A percentile compares a stretch with the other conserved stretches of the same genome.
Conservation (phyloP, 345 rosid genomes). For the Pugionium dolabratum region DNA sequence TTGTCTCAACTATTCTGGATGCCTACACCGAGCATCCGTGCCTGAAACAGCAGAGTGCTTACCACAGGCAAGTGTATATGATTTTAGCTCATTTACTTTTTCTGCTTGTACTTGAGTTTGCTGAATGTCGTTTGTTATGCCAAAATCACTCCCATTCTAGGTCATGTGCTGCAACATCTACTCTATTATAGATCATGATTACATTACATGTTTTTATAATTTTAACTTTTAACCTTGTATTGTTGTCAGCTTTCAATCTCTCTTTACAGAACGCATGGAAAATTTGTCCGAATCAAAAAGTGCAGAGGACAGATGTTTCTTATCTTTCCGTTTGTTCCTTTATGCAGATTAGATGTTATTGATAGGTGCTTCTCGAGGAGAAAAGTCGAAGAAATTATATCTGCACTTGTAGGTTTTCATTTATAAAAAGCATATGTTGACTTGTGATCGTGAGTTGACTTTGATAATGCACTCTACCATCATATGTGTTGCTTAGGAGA, state of each 20-base stretch:
- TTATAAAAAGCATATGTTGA: background rate
- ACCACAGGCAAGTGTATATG: slow-evolving; percentile 50
- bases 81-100: background rate
- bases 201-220: background rate
- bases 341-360: slow-evolving; percentile 69
- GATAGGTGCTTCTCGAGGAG: slow-evolving; percentile 70
- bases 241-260: slow-evolving; percentile 8
- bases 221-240: slow-evolving; percentile 1
- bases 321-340: slow-evolving; percentile 29
- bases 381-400: slow-evolving; percentile 79
- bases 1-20: slow-evolving; percentile 57
- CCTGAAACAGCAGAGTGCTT: slow-evolving; percentile 65
- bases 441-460: background rate
- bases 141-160: slow-evolving; percentile 1
- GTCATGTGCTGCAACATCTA: slow-evolving; percentile 3
- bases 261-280: slow-evolving; percentile 8
- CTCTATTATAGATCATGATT: slow-evolving; percentile 8
- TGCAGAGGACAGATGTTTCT: background rate
- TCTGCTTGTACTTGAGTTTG: slow-evolving; percentile 7
- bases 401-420: slow-evolving; percentile 65
- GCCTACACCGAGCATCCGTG: slow-evolving; percentile 54
- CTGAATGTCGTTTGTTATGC: slow-evolving; percentile 11
- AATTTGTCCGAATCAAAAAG: slow-evolving; percentile 15
- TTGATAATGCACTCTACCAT: slow-evolving; percentile 19
- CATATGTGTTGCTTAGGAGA: slow-evolving; percentile 51